Conservation (phyloP, 495 filamentous ascomycete genomes). For the Hamigera avellanea region DNA sequence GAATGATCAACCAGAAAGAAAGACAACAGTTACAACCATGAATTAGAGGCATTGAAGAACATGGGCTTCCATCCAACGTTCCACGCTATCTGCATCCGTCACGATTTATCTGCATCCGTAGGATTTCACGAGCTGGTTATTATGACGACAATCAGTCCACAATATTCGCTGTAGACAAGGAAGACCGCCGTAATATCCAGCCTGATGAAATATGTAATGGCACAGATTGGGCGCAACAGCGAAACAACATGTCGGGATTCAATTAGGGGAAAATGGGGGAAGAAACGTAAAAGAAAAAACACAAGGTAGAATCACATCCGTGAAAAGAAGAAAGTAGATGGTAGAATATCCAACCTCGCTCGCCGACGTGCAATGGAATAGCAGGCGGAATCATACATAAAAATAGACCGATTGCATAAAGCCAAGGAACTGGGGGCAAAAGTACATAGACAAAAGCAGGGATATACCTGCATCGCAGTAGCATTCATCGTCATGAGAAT, state of each 20-base stretch:
- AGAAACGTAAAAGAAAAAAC: constrained; percentile 1
- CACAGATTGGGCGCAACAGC: not conserved
- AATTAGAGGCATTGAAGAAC: not conserved
- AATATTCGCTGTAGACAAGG: not conserved
- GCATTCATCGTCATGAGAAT: constrained; percentile 10
- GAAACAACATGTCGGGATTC: not conserved
- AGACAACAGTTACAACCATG: not conserved
- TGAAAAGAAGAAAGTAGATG: constrained; percentile 5
- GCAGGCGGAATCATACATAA: constrained; percentile 4
- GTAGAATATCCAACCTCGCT: constrained; percentile 4
- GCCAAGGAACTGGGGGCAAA: too few relatives aligned
- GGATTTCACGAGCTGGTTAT: too few relatives aligned
- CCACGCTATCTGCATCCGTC: not conserved
- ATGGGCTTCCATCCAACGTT: not conserved
- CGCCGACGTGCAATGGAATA: constrained; percentile 7
- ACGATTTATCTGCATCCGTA: too few relatives aligned
- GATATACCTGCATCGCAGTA: not conserved
- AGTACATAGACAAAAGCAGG: not conserved
- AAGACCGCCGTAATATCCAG: not conserved
- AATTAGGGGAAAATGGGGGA: not conserved
- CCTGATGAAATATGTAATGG: not conserved
- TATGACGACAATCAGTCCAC: too few relatives aligned
- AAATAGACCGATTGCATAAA: too few relatives aligned
- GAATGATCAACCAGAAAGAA: constrained; percentile 4
- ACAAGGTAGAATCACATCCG: constrained; percentile 1